Evolutionary conservation across 495 filamentous ascomycete genomes (phyloP), one percentile per base, ranked within the genome.

Genomic region (Penicillium salamii): DNA sequence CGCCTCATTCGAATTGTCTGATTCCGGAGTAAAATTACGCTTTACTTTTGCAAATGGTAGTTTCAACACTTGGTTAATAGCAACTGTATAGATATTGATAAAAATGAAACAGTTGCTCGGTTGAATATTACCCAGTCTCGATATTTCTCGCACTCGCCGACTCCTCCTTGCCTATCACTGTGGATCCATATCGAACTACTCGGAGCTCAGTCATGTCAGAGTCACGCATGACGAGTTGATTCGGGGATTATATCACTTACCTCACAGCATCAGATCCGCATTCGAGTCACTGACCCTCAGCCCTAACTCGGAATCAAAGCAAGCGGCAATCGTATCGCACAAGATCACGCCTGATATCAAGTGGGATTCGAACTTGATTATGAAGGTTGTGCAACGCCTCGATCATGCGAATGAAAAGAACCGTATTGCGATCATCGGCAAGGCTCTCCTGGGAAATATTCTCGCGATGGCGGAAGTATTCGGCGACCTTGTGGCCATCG

Each of bases 401-500:
- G 8, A 48, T n/a, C 13, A 40, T 48, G 7, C 35, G 24, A 24
- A 48, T 32, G 7, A 40, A 48, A 4, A 48, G 13, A 2, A 18
- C 35, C 3, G 46, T 48, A 15, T 37, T 13, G 32, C 36, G 36
- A 29, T 48, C 46, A 3, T n/a, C 13, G 3, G 29, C 7, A 40
- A 48, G 3, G 8, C 7, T n/a, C 1, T 20, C 26, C 28, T 48
- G 35, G 17, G 21, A 2, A 28, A 15, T 3, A 11, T 7, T 3
- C 19, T 39, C n/a, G 9, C 3, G 7, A 3, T 23, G 26, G 11
- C 7, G 7, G 6, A 39, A 15, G 18, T 23, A 39, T 17, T 7
- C 36, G 23, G 31, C 31, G 13, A 40, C 35, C 35, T 21, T 39
- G n/a, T 48, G 46, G 11, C 35, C 46, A 9, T 38, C 38, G 8